Evolutionary conservation across 345 rosid genomes (phyloP), one percentile per base, ranked within the genome.

Genomic region (Lenwebbia sp.): DNA sequence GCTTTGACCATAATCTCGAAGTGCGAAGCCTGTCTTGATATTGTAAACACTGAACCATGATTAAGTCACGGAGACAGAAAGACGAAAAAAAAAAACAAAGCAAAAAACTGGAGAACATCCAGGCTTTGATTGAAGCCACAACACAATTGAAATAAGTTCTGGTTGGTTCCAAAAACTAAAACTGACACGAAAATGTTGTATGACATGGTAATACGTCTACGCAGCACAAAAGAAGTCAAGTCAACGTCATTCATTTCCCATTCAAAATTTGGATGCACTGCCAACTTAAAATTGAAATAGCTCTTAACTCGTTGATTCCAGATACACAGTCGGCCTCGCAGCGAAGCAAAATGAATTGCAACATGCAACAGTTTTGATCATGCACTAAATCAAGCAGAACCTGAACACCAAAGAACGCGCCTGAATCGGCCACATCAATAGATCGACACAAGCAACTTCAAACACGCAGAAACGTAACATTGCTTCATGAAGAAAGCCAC

Each of bases 341-440:
- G 47, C 47, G 21, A 70, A 70, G 81, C 81, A 21, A 37, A 33
- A 70, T 4, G 81, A 70, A 70, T 70, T 21, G 47, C 81, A 37
- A 70, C 81, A 70, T 70, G 81, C 81, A 70, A 70, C 21, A 37
- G 47, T 70, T 70, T 19, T 70, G 21, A 44, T 70, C 81, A 19
- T 70, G 81, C 81, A 70, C 13, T 37, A 23, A 70, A 70, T 70
- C 81, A 37, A 70, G 26, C 81, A 41, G 40, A 19, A 22, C 81
- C 81, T 87, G 93, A 52, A 90, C 87, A 89, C 91, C 85, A 56
- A 90, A 88, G 86, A 94, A 90, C 78, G 90, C 86, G 89, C 90
- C 90, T 33, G 62, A 84, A 70, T 92, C 92, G 88, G 92, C 89
- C 92, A 90, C 98, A 95, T 95, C 84, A 78, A 87, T 44, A 52